A percentile compares a stretch with the other conserved stretches of the same genome.
These are phyloP conservation scores for Catharanthus roseus DNA, from an alignment of 257 asterid genomes.

Conservation along the genomic window DNA sequence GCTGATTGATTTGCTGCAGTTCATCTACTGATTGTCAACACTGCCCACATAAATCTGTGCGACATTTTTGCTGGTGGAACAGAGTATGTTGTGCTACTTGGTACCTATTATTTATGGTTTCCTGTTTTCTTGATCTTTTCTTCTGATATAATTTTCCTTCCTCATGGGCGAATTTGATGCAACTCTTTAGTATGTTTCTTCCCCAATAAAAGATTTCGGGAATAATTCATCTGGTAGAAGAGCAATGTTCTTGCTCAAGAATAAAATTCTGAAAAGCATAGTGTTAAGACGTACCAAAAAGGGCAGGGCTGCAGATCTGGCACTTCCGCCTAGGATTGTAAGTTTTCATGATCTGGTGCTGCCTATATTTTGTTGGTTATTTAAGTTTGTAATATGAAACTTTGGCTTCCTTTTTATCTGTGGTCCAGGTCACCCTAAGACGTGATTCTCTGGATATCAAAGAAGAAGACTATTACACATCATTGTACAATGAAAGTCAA, in stretches of 20 bases:
- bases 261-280: slow-evolving; percentile 70
- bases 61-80: slow-evolving; percentile 99
- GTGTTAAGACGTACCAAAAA: slow-evolving; percentile 86
- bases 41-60: slow-evolving; percentile 70
- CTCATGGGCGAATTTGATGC: not conserved
- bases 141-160: slow-evolving; percentile 1
- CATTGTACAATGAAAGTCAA: slow-evolving; percentile 81
- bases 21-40: slow-evolving; percentile 54
- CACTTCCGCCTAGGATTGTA: slow-evolving; percentile 91
- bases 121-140: not conserved
- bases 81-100: slow-evolving; percentile 46
- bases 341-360: slow-evolving; percentile 15
- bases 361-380: slow-evolving; percentile 6
- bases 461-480: slow-evolving; percentile 88
- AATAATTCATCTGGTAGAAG: slow-evolving; percentile 41
- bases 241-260: slow-evolving; percentile 83
- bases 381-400: slow-evolving; percentile 10
- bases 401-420: slow-evolving; percentile 2
- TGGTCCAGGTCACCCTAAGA: slow-evolving; percentile 61
- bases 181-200: slow-evolving; percentile 51
- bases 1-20: slow-evolving; percentile 34
- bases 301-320: slow-evolving; percentile 98
- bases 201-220: slow-evolving; percentile 71
- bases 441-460: slow-evolving; percentile 74
- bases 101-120: slow-evolving; percentile 4